Evolutionary conservation across 2,329 filamentous ascomycete genomes (phyloP).

Genomic region (Penicillium sp.): DNA sequence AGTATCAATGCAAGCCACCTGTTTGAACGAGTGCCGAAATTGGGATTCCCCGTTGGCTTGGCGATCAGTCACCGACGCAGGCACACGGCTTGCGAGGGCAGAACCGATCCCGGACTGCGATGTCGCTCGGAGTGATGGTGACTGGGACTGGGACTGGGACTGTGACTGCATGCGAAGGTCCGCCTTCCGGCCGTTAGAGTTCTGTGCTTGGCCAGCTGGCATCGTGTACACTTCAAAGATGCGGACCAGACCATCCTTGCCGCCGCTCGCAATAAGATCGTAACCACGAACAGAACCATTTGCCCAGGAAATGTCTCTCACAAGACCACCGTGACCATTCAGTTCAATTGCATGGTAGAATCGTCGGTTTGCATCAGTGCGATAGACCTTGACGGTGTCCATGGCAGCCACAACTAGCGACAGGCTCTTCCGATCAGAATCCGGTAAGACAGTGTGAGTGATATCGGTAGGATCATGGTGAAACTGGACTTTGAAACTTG

Average conservation of each 20-base stretch:
- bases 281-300: slow-evolving; percentile 82
- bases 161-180: slow-evolving; percentile 20
- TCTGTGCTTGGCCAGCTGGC: slow-evolving; percentile 23
- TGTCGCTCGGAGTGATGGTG: slow-evolving; percentile 26
- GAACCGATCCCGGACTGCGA: slow-evolving; percentile 37
- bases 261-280: slow-evolving; percentile 82
- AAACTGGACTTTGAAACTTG: slow-evolving; percentile 75
- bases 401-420: slow-evolving; percentile 78
- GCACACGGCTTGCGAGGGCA: slow-evolving; percentile 32
- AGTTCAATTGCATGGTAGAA: slow-evolving; percentile 80
- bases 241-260: slow-evolving; percentile 79
- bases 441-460: slow-evolving; percentile 69
- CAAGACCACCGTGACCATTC: slow-evolving; percentile 62
- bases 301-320: slow-evolving; percentile 85
- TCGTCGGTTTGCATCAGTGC: slow-evolving; percentile 63
- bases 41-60: slow-evolving; percentile 29
- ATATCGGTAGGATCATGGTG: slow-evolving; percentile 68
- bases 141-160: slow-evolving; percentile 22
- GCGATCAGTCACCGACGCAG: slow-evolving; percentile 26
- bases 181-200: slow-evolving; percentile 21
- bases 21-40: slow-evolving; percentile 36
- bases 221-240: slow-evolving; percentile 62
- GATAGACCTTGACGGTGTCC: slow-evolving; percentile 72
- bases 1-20: slow-evolving; percentile 38
- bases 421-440: slow-evolving; percentile 69